A percentile compares a stretch with the other conserved stretches of the same genome.
phyloP scores from a whole-genome alignment of 169 alveolate species.

The Ichthyophthirius multifiliis region DNA sequence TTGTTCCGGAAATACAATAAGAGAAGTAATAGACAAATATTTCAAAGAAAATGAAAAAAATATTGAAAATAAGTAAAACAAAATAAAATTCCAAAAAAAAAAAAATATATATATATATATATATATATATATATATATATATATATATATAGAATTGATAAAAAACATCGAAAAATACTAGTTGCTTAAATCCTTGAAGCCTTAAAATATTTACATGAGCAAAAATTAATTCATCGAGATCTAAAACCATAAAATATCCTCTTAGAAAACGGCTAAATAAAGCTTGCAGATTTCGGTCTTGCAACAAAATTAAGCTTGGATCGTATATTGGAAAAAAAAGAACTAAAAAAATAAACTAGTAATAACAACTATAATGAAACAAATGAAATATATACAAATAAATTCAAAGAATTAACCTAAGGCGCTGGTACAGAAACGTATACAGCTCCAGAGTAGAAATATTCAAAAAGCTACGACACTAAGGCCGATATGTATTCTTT shows the following conservation, averaged over 20 bases:
- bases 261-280: conserved; percentile 45
- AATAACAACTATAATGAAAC: background rate
- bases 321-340: background rate
- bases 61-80: conserved; percentile 40
- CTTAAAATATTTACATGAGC: conserved; percentile 53
- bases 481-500: conserved; percentile 55
- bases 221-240: conserved; percentile 62
- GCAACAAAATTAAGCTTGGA: conserved; percentile 44
- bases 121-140: too few species aligned
- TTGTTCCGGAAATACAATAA: conserved; percentile 75
- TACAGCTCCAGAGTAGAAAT: conserved; percentile 54
- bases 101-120: too few species aligned
- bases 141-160: conserved; percentile 44
- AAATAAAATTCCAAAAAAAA: background rate
- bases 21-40: conserved; percentile 46
- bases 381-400: conserved; percentile 20
- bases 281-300: conserved; percentile 63
- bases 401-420: conserved; percentile 33
- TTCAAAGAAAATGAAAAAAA: conserved; percentile 26
- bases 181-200: conserved; percentile 57
- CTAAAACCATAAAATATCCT: conserved; percentile 62
- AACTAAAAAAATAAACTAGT: background rate
- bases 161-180: conserved; percentile 11
- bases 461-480: conserved; percentile 21
- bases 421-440: conserved; percentile 53